Evolutionary conservation across 495 filamentous ascomycete genomes (phyloP).

Genomic region (Mycothermus thermophilus): DNA sequence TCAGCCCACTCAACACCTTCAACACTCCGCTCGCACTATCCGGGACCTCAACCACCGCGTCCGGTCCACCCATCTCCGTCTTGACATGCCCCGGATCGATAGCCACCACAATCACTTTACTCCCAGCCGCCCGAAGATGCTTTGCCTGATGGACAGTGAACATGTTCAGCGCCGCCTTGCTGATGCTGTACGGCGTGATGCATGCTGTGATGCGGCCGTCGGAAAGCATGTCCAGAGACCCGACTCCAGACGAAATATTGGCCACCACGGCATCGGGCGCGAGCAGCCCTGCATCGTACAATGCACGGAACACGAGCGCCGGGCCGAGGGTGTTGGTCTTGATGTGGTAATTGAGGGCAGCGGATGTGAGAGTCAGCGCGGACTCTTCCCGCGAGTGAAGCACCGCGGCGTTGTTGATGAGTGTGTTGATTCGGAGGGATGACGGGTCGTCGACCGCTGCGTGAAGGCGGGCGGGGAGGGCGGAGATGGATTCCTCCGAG

Average conservation of each 20-base stretch:
- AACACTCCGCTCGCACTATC: slow-evolving; percentile 27
- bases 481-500: slow-evolving; percentile 18
- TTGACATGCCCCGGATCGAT: slow-evolving; percentile 48
- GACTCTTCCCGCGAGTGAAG: slow-evolving; percentile 16
- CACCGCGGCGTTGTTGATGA: slow-evolving; percentile 29
- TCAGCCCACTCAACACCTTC: slow-evolving; percentile 9
- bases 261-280: slow-evolving; percentile 8
- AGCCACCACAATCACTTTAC: slow-evolving; percentile 28
- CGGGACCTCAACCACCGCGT: slow-evolving; percentile 29
- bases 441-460: not conserved
- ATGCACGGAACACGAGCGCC: slow-evolving; percentile 10
- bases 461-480: slow-evolving; percentile 12
- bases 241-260: slow-evolving; percentile 22
- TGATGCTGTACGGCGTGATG: slow-evolving; percentile 19
- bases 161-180: slow-evolving; percentile 27
- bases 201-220: slow-evolving; percentile 6
- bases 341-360: slow-evolving; percentile 13
- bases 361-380: slow-evolving; percentile 15
- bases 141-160: slow-evolving; percentile 25
- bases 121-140: slow-evolving; percentile 5
- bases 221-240: not conserved
- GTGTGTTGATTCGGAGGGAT: slow-evolving; percentile 22
- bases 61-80: slow-evolving; percentile 44
- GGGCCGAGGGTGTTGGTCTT: slow-evolving; percentile 25
- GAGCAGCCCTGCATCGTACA: slow-evolving; percentile 11